Percentiles rank a stretch among this genome's conserved stretches.
phyloP scores from a whole-genome alignment of 2,329 filamentous ascomycete species.

The Botrytis galanthina region DNA sequence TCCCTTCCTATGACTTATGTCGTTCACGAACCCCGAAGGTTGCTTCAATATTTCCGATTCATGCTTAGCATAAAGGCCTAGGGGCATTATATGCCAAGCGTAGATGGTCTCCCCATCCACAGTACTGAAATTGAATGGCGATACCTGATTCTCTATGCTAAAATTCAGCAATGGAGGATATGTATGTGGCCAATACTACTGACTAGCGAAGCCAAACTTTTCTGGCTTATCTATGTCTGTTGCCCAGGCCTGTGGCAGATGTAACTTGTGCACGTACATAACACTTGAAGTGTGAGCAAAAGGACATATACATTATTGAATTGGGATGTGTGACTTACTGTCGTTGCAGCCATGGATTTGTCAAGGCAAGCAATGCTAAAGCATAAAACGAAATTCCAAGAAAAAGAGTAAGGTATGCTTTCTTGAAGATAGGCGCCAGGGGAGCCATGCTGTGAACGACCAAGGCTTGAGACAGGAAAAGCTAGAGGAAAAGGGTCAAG shows the following conservation, averaged over 20 bases:
- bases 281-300: conserved; percentile 47
- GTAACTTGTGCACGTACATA: conserved; percentile 79
- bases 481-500: conserved; percentile 1
- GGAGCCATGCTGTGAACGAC: conserved; percentile 28
- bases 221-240: conserved; percentile 74
- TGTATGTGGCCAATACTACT: conserved; percentile 32
- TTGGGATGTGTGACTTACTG: conserved; percentile 56
- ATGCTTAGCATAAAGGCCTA: conserved; percentile 71
- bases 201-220: conserved; percentile 82
- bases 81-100: conserved; percentile 85
- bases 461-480: conserved; percentile 3
- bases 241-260: conserved; percentile 60
- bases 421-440: conserved; percentile 47
- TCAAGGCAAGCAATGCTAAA: conserved; percentile 61
- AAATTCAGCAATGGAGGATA: conserved; percentile 6
- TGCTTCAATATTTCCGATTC: conserved; percentile 59
- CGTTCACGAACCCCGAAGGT: conserved; percentile 41
- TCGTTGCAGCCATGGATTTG: conserved; percentile 71
- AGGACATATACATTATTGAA: not conserved
- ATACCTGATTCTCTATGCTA: conserved; percentile 74
- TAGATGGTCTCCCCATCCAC: conserved; percentile 76
- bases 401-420: conserved; percentile 50
- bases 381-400: conserved; percentile 64
- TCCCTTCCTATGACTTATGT: conserved; percentile 56
- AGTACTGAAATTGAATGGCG: conserved; percentile 75